Percentiles rank a stretch among this genome's conserved stretches.
phyloP scores from a whole-genome alignment of 176 grass and related monocot species.

The Tuctoria greenei region DNA sequence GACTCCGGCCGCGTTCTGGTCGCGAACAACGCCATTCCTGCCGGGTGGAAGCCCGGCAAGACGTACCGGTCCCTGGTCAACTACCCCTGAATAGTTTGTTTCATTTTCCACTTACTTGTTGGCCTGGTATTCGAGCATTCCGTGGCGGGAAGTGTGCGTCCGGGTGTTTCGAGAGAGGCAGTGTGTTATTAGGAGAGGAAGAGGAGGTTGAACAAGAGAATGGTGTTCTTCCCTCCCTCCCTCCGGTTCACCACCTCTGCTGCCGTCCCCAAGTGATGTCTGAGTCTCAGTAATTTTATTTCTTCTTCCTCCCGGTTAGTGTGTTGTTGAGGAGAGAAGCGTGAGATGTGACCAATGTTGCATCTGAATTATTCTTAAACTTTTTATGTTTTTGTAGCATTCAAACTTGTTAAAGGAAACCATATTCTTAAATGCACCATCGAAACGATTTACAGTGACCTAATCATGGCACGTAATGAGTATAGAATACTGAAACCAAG shows the following conservation, averaged over 20 bases:
- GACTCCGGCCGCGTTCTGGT: slow-evolving; percentile 52
- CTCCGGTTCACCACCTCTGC: slow-evolving; percentile 31
- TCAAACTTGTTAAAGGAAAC: not conserved
- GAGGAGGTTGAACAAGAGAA: slow-evolving; percentile 37
- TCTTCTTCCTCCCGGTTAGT: not conserved
- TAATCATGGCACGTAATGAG: not conserved
- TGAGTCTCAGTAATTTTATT: not conserved
- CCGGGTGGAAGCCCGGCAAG: slow-evolving; percentile 47
- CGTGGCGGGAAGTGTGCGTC: slow-evolving; percentile 34
- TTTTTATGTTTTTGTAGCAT: not conserved
- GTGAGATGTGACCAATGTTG: slow-evolving; percentile 26
- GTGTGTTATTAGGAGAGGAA: slow-evolving; percentile 33
- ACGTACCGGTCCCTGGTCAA: slow-evolving; percentile 62
- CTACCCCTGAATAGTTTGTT: slow-evolving; percentile 33
- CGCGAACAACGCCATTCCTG: slow-evolving; percentile 58
- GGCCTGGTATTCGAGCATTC: not conserved
- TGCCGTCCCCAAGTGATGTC: slow-evolving; percentile 37
- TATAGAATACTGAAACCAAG: too few relatives aligned
- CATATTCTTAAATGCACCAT: not conserved
- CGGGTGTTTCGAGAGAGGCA: slow-evolving; percentile 34
- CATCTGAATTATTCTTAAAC: slow-evolving; percentile 16
- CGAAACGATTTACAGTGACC: not conserved
- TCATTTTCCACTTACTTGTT: not conserved
- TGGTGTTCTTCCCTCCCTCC: slow-evolving; percentile 31
- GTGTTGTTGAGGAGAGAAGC: not conserved